phyloP scores from a whole-genome alignment of 2,329 filamentous ascomycete species.

The Microthyrium microscopicum region DNA sequence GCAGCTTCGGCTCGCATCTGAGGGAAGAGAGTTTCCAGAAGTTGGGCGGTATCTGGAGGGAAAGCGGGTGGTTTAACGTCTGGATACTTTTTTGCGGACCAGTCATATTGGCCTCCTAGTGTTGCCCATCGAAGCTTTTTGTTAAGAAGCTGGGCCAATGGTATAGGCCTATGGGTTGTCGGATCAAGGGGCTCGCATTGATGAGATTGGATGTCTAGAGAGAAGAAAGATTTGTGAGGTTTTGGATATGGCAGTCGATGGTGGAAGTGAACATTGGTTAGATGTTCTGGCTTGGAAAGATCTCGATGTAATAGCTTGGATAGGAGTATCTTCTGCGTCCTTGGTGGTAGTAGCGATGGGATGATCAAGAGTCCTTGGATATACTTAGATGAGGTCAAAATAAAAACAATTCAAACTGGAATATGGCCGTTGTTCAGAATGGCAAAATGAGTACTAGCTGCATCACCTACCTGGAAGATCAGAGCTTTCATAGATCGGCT shows the following conservation, averaged over 20 bases:
- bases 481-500: conserved; percentile 6
- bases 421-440: too few relatives aligned
- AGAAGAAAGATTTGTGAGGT: conserved; percentile 33
- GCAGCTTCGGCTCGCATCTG: conserved; percentile 69
- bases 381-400: too few relatives aligned
- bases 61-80: conserved; percentile 50
- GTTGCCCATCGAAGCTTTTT: conserved; percentile 87
- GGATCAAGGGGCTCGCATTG: conserved; percentile 45
- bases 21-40: conserved; percentile 58
- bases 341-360: conserved; percentile 54
- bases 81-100: conserved; percentile 77
- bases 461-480: conserved; percentile 5
- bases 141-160: conserved; percentile 51
- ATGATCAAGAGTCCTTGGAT: conserved; percentile 58
- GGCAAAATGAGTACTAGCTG: neutral
- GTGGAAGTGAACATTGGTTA: conserved; percentile 82
- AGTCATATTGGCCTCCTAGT: conserved; percentile 89
- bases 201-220: conserved; percentile 17
- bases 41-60: conserved; percentile 50
- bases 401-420: too few relatives aligned
- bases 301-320: conserved; percentile 62
- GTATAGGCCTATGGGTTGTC: conserved; percentile 55
- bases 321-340: conserved; percentile 53
- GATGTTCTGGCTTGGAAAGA: conserved; percentile 54
- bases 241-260: conserved; percentile 50